A percentile compares a stretch with the other conserved stretches of the same genome.
Evolutionary conservation across 2,329 filamentous ascomycete genomes (phyloP).

Genomic region (Truncatella angustata): DNA sequence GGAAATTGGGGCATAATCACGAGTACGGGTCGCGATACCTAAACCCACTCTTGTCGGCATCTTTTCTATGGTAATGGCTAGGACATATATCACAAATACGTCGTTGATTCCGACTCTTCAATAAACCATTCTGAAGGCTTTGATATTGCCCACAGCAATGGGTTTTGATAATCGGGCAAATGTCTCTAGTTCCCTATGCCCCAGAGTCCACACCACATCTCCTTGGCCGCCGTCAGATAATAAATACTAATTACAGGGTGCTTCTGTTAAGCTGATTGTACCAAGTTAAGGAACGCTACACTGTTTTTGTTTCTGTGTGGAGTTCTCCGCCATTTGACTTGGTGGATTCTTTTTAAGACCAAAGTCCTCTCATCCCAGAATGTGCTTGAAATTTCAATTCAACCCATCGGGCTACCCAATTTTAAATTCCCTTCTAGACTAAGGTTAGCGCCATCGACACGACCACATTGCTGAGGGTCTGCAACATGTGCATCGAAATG

Average conservation of each 20-base stretch:
- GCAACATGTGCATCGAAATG: neutral
- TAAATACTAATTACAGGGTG: neutral
- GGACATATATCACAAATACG: neutral
- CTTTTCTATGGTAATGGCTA: neutral
- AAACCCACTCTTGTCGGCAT: conserved; percentile 4
- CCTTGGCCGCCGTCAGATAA: neutral
- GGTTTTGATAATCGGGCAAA: conserved; percentile 4
- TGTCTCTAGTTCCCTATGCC: conserved; percentile 2
- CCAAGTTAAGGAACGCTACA: conserved; percentile 1
- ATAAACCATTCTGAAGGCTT: neutral
- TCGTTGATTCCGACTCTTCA: neutral
- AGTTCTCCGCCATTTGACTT: neutral
- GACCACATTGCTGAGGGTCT: neutral
- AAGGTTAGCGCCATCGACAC: neutral
- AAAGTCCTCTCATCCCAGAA: neutral
- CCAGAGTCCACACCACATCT: neutral
- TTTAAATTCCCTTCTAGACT: conserved; percentile 1
- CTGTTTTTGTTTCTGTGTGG: neutral
- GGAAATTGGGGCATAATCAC: neutral
- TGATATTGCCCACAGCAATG: conserved; percentile 1
- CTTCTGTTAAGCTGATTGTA: neutral
- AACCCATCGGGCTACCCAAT: neutral
- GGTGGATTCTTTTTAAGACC: neutral
- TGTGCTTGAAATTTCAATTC: neutral
- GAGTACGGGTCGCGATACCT: neutral